These are phyloP conservation scores for Blastobotrys mokoenaii DNA, from an alignment of 805 yeast species.

Conservation along the genomic window DNA sequence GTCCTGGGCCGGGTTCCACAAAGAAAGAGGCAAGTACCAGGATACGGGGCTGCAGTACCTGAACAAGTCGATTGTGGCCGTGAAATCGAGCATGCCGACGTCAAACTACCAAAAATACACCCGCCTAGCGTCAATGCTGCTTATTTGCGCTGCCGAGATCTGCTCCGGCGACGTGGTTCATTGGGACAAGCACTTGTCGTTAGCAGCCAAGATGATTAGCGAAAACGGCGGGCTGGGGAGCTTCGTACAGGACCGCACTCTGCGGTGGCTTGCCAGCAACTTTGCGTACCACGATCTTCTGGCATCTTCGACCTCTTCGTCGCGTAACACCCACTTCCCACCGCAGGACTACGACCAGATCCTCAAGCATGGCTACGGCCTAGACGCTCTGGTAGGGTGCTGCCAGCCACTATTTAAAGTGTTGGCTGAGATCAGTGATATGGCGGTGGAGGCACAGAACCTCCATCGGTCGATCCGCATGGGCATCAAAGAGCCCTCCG, in stretches of 20 bases:
- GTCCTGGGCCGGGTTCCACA: constrained; percentile 46
- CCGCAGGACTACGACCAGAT: constrained; percentile 50
- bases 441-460: constrained; percentile 44
- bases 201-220: constrained; percentile 57
- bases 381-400: constrained; percentile 68
- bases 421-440: constrained; percentile 58
- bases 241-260: constrained; percentile 45
- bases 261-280: constrained; percentile 66
- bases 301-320: constrained; percentile 47
- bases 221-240: constrained; percentile 52
- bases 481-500: constrained; percentile 8
- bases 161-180: constrained; percentile 73
- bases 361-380: constrained; percentile 34
- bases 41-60: constrained; percentile 22
- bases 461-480: constrained; percentile 7
- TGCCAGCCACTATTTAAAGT: constrained; percentile 59
- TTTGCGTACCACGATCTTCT: constrained; percentile 76
- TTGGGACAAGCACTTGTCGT: constrained; percentile 60
- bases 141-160: constrained; percentile 72
- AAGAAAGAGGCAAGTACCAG: constrained; percentile 22
- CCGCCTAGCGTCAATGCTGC: constrained; percentile 56
- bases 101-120: constrained; percentile 16
- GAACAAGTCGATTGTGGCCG: constrained; percentile 18
- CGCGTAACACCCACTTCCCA: constrained; percentile 59
- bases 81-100: constrained; percentile 12